Conservation (phyloP, 768 basidiomycete genomes). For the Leccinum subgranulosum region DNA sequence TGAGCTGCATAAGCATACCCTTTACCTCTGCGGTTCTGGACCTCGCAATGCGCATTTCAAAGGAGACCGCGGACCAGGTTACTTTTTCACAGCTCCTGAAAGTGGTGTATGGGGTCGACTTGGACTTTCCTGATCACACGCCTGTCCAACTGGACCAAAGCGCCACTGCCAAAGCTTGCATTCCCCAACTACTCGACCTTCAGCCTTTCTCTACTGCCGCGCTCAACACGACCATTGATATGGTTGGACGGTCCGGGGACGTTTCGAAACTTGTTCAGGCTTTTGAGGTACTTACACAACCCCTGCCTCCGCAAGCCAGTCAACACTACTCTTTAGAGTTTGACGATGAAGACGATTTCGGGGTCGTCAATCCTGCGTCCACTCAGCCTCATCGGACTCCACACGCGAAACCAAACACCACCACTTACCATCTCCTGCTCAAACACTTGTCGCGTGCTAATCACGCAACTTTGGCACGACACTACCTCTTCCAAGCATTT, state of each 20-base stretch:
- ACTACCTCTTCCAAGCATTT: conserved; percentile 60
- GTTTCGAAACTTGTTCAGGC: conserved; percentile 68
- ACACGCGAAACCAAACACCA: conserved; percentile 59
- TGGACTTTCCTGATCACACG: conserved; percentile 67
- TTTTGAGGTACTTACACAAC: conserved; percentile 76
- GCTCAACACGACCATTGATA: conserved; percentile 71
- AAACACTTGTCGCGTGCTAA: conserved; percentile 49
- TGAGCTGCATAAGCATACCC: conserved; percentile 46
- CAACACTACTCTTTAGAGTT: conserved; percentile 48
- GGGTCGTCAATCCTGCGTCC: conserved; percentile 35
- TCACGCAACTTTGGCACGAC: conserved; percentile 56
- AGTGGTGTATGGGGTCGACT: conserved; percentile 72
- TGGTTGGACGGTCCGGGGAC: conserved; percentile 58
- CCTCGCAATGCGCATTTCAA: conserved; percentile 63
- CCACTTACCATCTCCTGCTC: conserved; percentile 60
- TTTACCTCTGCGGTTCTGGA: conserved; percentile 64
- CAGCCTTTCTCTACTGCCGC: conserved; percentile 59
- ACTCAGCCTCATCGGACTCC: conserved; percentile 35
- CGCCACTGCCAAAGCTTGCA: conserved; percentile 4
- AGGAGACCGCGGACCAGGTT: conserved; percentile 53
- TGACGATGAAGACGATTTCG: conserved; percentile 65
- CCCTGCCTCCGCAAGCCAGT: conserved; percentile 52
- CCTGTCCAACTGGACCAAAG: conserved; percentile 32
- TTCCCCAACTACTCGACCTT: conserved; percentile 20
- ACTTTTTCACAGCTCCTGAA: conserved; percentile 60